Evolutionary conservation across 441 rosid species (phyloP).

Genomic region (Gossypium lobatum): DNA sequence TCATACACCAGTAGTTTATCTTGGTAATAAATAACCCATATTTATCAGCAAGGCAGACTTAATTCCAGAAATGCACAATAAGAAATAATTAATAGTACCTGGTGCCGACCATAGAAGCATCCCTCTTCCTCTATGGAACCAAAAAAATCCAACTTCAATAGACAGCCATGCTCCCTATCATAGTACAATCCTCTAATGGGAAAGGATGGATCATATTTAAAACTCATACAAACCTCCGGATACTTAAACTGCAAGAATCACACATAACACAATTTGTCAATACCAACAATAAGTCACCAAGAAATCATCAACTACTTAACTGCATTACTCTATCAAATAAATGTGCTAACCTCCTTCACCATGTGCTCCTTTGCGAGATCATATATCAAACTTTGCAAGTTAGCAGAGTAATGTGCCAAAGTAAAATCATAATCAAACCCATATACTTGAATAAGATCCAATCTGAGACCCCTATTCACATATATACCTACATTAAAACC

Average conservation of each 20-base stretch:
- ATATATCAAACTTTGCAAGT: slow-evolving; percentile 81
- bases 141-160: slow-evolving; percentile 92
- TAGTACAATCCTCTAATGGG: slow-evolving; percentile 89
- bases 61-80: not conserved
- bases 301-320: not conserved
- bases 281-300: not conserved
- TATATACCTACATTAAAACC: slow-evolving; percentile 52
- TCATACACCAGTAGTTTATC: not conserved
- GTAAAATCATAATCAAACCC: slow-evolving; percentile 96
- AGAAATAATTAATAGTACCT: slow-evolving; percentile 39
- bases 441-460: slow-evolving; percentile 80
- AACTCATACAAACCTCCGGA: slow-evolving; percentile 64
- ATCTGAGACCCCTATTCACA: slow-evolving; percentile 79
- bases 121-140: slow-evolving; percentile 96
- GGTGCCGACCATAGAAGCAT: slow-evolving; percentile 84
- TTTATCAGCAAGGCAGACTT: not conserved
- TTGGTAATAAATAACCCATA: not conserved
- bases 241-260: slow-evolving; percentile 61
- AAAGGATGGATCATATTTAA: slow-evolving; percentile 77
- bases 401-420: slow-evolving; percentile 77
- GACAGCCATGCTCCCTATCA: slow-evolving; percentile 79
- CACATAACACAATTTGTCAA: not conserved
- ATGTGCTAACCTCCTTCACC: slow-evolving; percentile 75
- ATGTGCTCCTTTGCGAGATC: slow-evolving; percentile 86
- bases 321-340: not conserved